Evolutionary conservation across 768 basidiomycete species (phyloP).

Genomic region (Goffeauzyma gilvescens): DNA sequence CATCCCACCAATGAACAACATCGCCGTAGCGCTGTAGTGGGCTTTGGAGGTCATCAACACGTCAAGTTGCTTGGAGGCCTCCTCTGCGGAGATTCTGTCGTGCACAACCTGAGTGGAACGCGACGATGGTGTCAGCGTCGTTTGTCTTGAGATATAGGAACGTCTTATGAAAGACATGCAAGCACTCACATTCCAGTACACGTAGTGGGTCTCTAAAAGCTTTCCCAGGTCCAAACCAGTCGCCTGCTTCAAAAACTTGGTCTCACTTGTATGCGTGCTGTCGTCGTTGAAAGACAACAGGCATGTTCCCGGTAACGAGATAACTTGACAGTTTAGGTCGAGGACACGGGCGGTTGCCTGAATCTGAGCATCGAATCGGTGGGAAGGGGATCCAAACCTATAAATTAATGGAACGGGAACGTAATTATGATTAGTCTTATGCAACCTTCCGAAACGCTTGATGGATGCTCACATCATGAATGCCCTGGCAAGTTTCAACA

Average conservation of each 20-base stretch:
- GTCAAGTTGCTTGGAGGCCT: constrained; percentile 53
- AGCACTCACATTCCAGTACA: constrained; percentile 49
- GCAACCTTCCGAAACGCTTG: neutral
- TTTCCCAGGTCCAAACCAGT: constrained; percentile 59
- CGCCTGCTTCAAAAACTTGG: constrained; percentile 57
- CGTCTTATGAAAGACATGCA: too few species aligned
- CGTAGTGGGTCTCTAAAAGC: constrained; percentile 46
- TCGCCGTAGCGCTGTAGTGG: constrained; percentile 43
- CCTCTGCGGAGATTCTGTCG: constrained; percentile 54
- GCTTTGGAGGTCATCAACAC: constrained; percentile 49
- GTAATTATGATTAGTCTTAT: too few species aligned
- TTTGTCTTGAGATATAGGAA: neutral
- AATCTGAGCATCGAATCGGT: constrained; percentile 82
- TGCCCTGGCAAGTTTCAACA: constrained; percentile 65
- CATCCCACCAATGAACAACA: constrained; percentile 53
- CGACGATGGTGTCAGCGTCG: neutral
- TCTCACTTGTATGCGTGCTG: constrained; percentile 57
- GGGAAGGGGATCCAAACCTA: constrained; percentile 68
- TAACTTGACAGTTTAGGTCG: constrained; percentile 78
- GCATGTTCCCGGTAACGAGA: constrained; percentile 48
- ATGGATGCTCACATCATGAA: constrained; percentile 54
- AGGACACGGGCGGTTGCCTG: constrained; percentile 71
- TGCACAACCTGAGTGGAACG: constrained; percentile 47
- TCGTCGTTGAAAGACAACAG: constrained; percentile 66
- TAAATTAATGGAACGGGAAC: neutral